Evolutionary conservation across 257 asterid species (phyloP).

Genomic region (Solanum neorickii): DNA sequence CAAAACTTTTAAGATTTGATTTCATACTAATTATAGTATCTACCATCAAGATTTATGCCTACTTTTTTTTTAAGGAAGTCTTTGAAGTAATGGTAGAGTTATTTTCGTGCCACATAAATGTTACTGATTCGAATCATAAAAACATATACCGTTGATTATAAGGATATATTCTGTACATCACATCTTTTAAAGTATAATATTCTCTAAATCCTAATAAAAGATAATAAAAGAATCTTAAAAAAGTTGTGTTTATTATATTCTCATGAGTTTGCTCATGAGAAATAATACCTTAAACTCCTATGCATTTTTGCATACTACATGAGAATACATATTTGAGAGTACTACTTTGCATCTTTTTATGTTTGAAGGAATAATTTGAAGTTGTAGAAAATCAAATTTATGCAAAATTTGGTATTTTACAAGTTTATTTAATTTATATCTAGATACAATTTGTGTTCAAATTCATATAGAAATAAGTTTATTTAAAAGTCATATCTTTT

Average conservation of each 20-base stretch:
- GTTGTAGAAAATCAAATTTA: neutral
- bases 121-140: rapidly evolving
- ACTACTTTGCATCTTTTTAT: neutral
- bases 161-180: rapidly evolving
- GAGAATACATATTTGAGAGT: neutral
- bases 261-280: neutral
- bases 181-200: neutral
- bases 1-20: neutral
- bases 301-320: neutral
- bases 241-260: neutral
- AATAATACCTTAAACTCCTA: neutral
- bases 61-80: rapidly evolving
- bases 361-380: neutral
- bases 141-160: neutral
- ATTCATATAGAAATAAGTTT: too few relatives aligned
- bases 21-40: neutral
- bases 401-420: neutral
- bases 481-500: neutral
- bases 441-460: neutral
- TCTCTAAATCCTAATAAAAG: neutral
- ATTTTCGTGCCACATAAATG: rapidly evolving
- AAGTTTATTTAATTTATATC: neutral
- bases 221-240: neutral
- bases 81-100: rapidly evolving
- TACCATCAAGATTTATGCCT: neutral